Percentiles rank a stretch among this genome's conserved stretches.
Conservation (phyloP, 2,329 filamentous ascomycete genomes). For the Tolypocladium pustulatum region DNA sequence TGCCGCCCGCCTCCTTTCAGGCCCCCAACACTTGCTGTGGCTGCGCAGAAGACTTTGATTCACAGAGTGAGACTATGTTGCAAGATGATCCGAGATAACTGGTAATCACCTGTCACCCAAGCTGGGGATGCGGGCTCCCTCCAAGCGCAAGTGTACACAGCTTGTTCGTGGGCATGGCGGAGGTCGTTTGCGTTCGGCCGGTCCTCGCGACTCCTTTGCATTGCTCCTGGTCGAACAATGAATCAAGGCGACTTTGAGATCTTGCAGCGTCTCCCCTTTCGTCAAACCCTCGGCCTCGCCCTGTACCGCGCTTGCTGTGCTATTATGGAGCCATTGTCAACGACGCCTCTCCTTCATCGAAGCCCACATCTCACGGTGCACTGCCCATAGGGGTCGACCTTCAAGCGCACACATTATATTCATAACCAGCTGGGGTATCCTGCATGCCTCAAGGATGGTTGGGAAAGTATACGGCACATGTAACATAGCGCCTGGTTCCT, state of each 20-base stretch:
- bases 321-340: not conserved
- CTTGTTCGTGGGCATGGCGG: not conserved
- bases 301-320: not conserved
- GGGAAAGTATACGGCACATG: not conserved
- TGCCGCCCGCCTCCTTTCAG: not conserved
- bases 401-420: slow-evolving; percentile 8
- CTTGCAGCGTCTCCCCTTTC: not conserved
- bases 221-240: not conserved
- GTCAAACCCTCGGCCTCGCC: not conserved
- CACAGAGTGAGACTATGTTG: not conserved
- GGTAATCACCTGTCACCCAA: no score
- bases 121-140: not conserved
- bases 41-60: not conserved
- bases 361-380: not conserved
- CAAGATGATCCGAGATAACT: no score
- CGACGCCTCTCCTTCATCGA: not conserved
- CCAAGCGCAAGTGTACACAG: not conserved
- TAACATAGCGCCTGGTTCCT: not conserved
- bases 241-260: not conserved
- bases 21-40: not conserved
- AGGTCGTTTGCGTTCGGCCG: not conserved
- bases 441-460: slow-evolving; percentile 2
- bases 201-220: not conserved
- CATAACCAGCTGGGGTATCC: slow-evolving; percentile 8
- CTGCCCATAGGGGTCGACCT: no score